These are phyloP conservation scores for Euphorbia schlechtendalii DNA, from an alignment of 441 rosid species.

Conservation along the genomic window DNA sequence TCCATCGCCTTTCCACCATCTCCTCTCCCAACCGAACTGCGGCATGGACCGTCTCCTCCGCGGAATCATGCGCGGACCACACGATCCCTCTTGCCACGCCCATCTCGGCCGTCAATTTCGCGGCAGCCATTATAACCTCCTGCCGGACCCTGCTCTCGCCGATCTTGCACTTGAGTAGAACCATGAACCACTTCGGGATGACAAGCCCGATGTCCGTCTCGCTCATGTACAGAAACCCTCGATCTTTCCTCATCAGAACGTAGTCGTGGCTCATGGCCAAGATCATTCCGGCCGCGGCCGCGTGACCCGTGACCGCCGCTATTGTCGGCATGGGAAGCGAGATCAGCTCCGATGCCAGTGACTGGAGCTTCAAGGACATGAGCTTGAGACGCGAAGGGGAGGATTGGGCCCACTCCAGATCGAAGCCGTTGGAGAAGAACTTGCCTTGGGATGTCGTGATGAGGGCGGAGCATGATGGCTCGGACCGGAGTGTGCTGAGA, in stretches of 20 bases:
- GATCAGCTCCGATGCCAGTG: constrained; percentile 38
- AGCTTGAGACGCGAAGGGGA: constrained; percentile 15
- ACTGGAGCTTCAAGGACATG: constrained; percentile 38
- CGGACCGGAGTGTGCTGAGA: constrained; percentile 30
- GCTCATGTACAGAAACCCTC: constrained; percentile 68
- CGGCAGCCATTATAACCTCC: constrained; percentile 40
- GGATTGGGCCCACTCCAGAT: constrained; percentile 41
- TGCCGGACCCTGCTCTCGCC: constrained; percentile 33
- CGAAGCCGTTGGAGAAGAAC: constrained; percentile 73
- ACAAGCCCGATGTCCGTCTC: constrained; percentile 50
- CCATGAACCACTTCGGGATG: constrained; percentile 34
- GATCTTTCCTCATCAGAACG: constrained; percentile 50
- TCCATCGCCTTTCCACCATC: constrained; percentile 30
- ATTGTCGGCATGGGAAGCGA: constrained; percentile 73
- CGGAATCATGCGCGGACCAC: constrained; percentile 33
- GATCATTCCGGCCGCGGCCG: constrained; percentile 55
- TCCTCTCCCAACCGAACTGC: constrained; percentile 43
- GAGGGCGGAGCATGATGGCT: constrained; percentile 34
- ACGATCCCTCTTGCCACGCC: constrained; percentile 39
- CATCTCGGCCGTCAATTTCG: constrained; percentile 44
- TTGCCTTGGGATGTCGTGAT: constrained; percentile 61
- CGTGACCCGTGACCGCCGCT: constrained; percentile 69
- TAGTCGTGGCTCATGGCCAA: constrained; percentile 59
- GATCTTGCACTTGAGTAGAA: constrained; percentile 34
- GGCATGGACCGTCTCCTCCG: constrained; percentile 43